phyloP scores from a whole-genome alignment of 208 protist genomes.

The Trypanosoma scelopori region DNA sequence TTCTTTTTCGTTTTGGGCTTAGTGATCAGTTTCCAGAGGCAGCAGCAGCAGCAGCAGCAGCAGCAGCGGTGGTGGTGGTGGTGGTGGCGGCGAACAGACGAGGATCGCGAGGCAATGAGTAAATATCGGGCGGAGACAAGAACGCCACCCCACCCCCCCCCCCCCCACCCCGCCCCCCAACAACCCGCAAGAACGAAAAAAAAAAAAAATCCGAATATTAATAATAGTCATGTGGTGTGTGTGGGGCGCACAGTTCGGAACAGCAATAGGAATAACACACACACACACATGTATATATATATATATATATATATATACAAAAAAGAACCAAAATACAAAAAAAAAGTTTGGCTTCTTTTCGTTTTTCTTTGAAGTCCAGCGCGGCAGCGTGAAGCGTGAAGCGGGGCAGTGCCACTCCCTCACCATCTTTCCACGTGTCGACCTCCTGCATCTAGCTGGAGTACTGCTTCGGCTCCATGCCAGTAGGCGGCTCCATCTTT shows the following conservation, averaged over 20 bases:
- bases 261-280: conserved; percentile 1
- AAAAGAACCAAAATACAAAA: background rate
- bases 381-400: too few species aligned
- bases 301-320: background rate
- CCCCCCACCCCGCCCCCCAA: too few species aligned
- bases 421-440: background rate
- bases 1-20: too few species aligned
- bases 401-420: too few species aligned
- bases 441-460: conserved; percentile 3
- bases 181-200: background rate
- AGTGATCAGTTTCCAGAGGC: too few species aligned
- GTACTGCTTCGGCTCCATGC: conserved; percentile 85
- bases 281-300: background rate
- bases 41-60: background rate
- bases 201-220: background rate
- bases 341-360: background rate
- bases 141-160: too few species aligned
- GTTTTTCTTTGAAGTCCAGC: too few species aligned
- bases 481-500: conserved; percentile 75
- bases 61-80: too few species aligned
- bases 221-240: conserved; percentile 15
- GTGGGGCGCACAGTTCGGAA: too few species aligned
- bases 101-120: too few species aligned
- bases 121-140: too few species aligned
- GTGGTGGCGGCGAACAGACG: too few species aligned